Base-by-base conservation (phyloP, 768 basidiomycete species). In the Suillus ampliporus region DNA sequence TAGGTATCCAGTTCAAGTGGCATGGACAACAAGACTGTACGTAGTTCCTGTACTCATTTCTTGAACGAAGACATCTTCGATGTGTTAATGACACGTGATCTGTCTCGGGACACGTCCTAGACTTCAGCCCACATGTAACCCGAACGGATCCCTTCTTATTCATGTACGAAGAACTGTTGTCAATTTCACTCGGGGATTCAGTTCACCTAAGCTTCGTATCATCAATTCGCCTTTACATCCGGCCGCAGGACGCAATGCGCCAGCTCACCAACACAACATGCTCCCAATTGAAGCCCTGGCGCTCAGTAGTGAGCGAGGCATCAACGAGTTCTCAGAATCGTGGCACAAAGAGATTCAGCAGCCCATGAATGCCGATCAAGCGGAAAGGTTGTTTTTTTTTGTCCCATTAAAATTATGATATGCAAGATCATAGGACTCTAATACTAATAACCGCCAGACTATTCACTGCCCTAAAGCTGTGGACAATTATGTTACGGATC, bases 91-190 rank as follows among this genome's bases (percentile, higher is more conserved):
- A 94, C 94, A 2, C 89, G 94, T 35, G 88, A 95, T 72, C 81
- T 94, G 40, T 75, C 83, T 2, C 82, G 86, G 13, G 87, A 17
- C 91, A 95, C 75, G 81, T 99, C 67, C 73, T 99, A 70, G 97
- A 98, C 73, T 94, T 98, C 77, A 95, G 95, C 67, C 94, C 95
- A 0, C 97, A 90, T 69, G 85, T 89, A 13, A 85, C 88, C 5
- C 87, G 86, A 41, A 97, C 97, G n/a, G 95, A 98, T 68, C 74
- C 94, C 0, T 84, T 97, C 0, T 80, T 97, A 19, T 98, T 97
- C 77, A 84, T 84, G 1, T 98, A 94, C 71, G 83, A 89, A 51
- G 90, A 94, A 28, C 85, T 98, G 0, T 76, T 78, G 41, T 76
- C 69, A 1, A 70, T 88, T 7, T 78, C 21, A 13, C 53, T 3